Base-by-base conservation (phyloP, 2,329 filamentous ascomycete genomes). In the Madurella mycetomatis region DNA sequence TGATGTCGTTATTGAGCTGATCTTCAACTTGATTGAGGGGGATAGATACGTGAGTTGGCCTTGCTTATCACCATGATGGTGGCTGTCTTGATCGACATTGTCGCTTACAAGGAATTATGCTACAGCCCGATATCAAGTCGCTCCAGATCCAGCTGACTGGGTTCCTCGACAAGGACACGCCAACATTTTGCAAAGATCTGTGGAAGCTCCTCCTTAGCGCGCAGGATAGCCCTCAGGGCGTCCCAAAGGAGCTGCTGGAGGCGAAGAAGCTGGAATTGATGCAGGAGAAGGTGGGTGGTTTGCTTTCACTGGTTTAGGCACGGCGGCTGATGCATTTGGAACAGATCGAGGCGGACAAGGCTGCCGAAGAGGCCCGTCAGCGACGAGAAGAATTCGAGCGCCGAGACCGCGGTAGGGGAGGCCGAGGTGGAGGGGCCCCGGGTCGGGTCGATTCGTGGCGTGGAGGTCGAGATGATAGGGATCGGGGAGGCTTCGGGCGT, bases 211-310 rank as follows among this genome's bases (percentile, higher is more conserved):
- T 92, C 64, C 74, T 99, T 44, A 96, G 92, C 70, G 94, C 91
- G 9, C 94, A 99, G 71, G 77, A 81, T 41, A 96, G 86, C 69
- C 85, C 90, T 0, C 88, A 94, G 68, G 94, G 94, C 51, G 91
- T 99, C 12, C 92, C 94, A 0, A 92, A 95, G 70, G 92, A 96
- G 71, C 78, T 99, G 41, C 75, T 99, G 2, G 94, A 99, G 69
- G 92, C 92, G 0, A 99, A 99, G 78, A 99, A 97, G 73, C 75
- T 89, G 43, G 94, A 99, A 72, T 77, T 99, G 46, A 90, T 94
- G 58, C 90, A 96, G 72, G 91, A 96, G 72, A 95, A 95, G 86
- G 92, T 95, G 70, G 68, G 51, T 48, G 5, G 1, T 18, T 37
- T 5, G 3, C 12, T 5, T 30, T 16, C 16, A 7, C 15, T 12